These are phyloP conservation scores for Chlorophyllum brunneum DNA, from an alignment of 768 basidiomycete genomes.

Conservation along the genomic window DNA sequence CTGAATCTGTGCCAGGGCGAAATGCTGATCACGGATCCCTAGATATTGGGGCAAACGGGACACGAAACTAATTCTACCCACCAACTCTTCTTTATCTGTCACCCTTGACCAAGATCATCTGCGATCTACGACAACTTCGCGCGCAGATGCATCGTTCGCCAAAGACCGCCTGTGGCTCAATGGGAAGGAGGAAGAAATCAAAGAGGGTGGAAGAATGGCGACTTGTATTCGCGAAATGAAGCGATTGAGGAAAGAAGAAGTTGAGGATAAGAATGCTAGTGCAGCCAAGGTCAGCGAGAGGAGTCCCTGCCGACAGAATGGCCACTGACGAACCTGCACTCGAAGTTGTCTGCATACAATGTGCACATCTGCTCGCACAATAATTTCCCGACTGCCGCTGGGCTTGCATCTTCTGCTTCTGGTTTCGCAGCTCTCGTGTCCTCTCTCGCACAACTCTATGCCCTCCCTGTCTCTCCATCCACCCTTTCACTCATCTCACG, in stretches of 20 bases:
- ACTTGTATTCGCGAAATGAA: conserved; percentile 90
- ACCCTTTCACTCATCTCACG: conserved; percentile 91
- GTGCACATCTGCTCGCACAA: conserved; percentile 94
- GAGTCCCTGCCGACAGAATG: not conserved
- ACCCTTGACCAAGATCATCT: conserved; percentile 97
- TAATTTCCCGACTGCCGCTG: conserved; percentile 99
- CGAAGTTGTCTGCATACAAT: conserved; percentile 61
- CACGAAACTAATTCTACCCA: conserved; percentile 91
- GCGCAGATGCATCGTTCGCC: conserved; percentile 70
- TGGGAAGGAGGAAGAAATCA: conserved; percentile 88
- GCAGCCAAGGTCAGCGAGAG: conserved; percentile 65
- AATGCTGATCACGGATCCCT: not conserved
- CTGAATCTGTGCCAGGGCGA: not conserved
- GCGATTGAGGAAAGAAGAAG: conserved; percentile 57
- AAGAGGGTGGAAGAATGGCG: conserved; percentile 67
- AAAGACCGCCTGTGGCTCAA: conserved; percentile 92
- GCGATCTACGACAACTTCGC: conserved; percentile 88
- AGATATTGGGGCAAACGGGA: conserved; percentile 99
- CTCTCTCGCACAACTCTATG: conserved; percentile 84
- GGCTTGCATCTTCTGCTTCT: conserved; percentile 94
- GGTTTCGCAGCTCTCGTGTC: conserved; percentile 94
- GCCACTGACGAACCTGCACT: not conserved
- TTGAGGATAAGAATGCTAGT: conserved; percentile 67
- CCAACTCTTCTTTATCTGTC: conserved; percentile 97
- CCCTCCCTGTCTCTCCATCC: conserved; percentile 73